These are phyloP conservation scores for Zygosaccharomyces pseudobailii DNA, from an alignment of 1,139 yeast species.

Conservation along the genomic window DNA sequence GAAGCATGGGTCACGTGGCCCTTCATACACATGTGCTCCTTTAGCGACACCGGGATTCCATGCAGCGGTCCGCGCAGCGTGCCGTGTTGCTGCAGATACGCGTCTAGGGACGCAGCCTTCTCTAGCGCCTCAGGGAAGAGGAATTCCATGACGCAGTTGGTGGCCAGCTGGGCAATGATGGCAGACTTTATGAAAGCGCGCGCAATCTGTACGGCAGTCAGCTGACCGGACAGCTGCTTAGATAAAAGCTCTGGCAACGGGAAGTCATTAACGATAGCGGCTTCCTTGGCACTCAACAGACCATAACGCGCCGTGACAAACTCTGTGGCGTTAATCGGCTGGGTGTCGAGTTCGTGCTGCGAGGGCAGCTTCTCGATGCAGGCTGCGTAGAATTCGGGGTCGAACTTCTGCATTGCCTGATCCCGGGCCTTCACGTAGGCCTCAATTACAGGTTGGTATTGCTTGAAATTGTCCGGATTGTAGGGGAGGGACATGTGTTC, in stretches of 20 bases:
- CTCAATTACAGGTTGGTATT: conserved; percentile 19
- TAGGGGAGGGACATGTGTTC: background rate
- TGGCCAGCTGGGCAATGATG: conserved; percentile 46
- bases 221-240: conserved; percentile 34
- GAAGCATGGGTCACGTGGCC: conserved; percentile 60
- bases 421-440: conserved; percentile 19
- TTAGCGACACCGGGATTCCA: conserved; percentile 73
- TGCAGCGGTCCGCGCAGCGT: conserved; percentile 69
- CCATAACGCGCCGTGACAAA: conserved; percentile 31
- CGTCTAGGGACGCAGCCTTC: conserved; percentile 53
- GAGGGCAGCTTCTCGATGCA: conserved; percentile 25
- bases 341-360: conserved; percentile 34
- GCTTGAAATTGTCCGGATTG: conserved; percentile 12
- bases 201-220: conserved; percentile 44
- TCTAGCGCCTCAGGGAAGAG: conserved; percentile 52
- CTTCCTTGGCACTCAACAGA: conserved; percentile 38
- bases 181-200: conserved; percentile 52
- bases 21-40: conserved; percentile 61
- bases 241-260: conserved; percentile 38
- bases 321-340: conserved; percentile 35
- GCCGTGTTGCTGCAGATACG: conserved; percentile 47
- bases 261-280: conserved; percentile 35
- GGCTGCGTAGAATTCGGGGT: conserved; percentile 21
- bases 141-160: conserved; percentile 56
- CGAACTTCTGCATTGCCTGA: conserved; percentile 19